These are phyloP conservation scores for Ustulina deusta DNA, from an alignment of 2,329 filamentous ascomycete genomes.

Conservation along the genomic window DNA sequence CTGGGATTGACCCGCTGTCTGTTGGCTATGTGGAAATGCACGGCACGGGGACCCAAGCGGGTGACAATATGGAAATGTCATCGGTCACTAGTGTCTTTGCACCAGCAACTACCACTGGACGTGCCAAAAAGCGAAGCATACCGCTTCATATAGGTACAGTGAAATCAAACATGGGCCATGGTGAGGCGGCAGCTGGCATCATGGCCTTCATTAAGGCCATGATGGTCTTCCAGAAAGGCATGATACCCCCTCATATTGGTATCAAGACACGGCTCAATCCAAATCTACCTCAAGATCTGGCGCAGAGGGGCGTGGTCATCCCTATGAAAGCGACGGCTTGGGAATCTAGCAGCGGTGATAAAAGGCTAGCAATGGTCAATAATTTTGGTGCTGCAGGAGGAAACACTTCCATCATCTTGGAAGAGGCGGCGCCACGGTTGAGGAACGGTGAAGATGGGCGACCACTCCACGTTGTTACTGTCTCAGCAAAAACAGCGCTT, in stretches of 20 bases:
- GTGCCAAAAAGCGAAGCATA: slow-evolving; percentile 45
- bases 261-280: slow-evolving; percentile 59
- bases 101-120: slow-evolving; percentile 56
- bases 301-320: slow-evolving; percentile 56
- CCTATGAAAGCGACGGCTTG: slow-evolving; percentile 53
- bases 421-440: too few species aligned
- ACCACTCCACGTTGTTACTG: too few species aligned
- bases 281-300: slow-evolving; percentile 30
- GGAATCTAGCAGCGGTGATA: too few species aligned
- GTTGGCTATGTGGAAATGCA: slow-evolving; percentile 76
- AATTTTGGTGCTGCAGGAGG: too few species aligned
- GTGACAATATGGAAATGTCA: slow-evolving; percentile 74
- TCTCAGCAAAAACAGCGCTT: too few species aligned
- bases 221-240: slow-evolving; percentile 51
- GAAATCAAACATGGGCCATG: slow-evolving; percentile 63
- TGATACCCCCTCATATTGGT: slow-evolving; percentile 61
- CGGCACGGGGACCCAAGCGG: slow-evolving; percentile 77
- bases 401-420: too few species aligned
- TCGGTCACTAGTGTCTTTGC: slow-evolving; percentile 69
- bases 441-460: too few species aligned
- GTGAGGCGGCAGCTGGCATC: slow-evolving; percentile 56
- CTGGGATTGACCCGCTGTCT: slow-evolving; percentile 64
- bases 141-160: slow-evolving; percentile 60
- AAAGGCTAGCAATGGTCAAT: too few species aligned
- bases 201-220: slow-evolving; percentile 57